A percentile compares a stretch with the other conserved stretches of the same genome.
These are phyloP conservation scores for Fusarium nelsonii DNA, from an alignment of 2,329 filamentous ascomycete species.

Conservation along the genomic window DNA sequence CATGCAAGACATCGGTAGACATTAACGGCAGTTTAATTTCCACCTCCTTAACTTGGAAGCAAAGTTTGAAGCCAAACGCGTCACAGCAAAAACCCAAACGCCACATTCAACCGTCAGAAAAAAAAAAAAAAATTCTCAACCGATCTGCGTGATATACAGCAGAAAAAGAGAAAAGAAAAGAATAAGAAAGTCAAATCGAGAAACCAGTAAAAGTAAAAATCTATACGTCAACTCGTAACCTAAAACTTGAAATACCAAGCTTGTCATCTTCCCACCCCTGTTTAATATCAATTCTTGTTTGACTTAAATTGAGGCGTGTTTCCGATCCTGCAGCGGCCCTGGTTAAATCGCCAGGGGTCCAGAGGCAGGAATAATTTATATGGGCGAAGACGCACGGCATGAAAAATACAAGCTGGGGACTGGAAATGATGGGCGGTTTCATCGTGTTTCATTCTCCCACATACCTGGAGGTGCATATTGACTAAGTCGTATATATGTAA, in stretches of 20 bases:
- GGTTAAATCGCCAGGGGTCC: slow-evolving; percentile 8
- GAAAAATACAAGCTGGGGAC: slow-evolving; percentile 6
- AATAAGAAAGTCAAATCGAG: not conserved
- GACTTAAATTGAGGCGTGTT: slow-evolving; percentile 37
- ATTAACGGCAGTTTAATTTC: slow-evolving; percentile 7
- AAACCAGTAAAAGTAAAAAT: not conserved
- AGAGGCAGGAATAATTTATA: slow-evolving; percentile 11
- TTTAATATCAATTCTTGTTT: slow-evolving; percentile 32
- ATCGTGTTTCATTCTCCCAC: slow-evolving; percentile 31
- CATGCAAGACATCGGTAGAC: not conserved
- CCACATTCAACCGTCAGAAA: slow-evolving; percentile 12
- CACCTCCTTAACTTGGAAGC: slow-evolving; percentile 1
- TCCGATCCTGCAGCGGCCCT: slow-evolving; percentile 36
- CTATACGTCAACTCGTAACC: slow-evolving; percentile 1
- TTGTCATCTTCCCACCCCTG: not conserved
- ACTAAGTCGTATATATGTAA: not conserved
- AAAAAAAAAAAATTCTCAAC: slow-evolving; percentile 9
- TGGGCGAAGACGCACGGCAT: slow-evolving; percentile 27
- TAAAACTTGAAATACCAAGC: not conserved
- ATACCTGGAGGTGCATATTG: slow-evolving; percentile 12
- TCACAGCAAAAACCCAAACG: slow-evolving; percentile 25
- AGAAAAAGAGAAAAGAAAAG: not conserved
- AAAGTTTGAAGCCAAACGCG: slow-evolving; percentile 7
- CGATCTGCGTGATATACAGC: not conserved
- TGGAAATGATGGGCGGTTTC: slow-evolving; percentile 37